Base-by-base conservation (phyloP, 164 flowering plant genomes). In the Akebia trifoliata region DNA sequence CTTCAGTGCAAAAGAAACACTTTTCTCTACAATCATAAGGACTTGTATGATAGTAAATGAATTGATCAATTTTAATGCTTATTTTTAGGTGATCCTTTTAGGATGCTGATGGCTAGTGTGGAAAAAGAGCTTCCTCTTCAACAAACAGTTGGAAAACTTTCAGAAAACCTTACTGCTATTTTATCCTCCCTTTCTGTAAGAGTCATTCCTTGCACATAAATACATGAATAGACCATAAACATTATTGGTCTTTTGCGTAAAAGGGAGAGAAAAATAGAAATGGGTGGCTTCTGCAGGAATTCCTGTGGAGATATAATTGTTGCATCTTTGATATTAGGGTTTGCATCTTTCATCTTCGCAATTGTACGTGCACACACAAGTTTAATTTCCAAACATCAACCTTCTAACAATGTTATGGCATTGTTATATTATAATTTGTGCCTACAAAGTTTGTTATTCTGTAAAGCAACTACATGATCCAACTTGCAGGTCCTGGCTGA, bases 151-250 rank as follows among this genome's bases (percentile, higher is more conserved):
- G 72, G 62, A 61, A 74, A 74, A 42, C 44, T 82, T 58, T 62
- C 78, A 53, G 46, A 67, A 60, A 70, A 66, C 46, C 48, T 74
- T 58, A 43, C 50, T 52, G 56, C 74, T 55, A 17, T 76, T 36
- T 56, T 83, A 43, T 65, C 76, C 45, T 71, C 74, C 57, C 62
- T 76, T 46, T 54, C 80, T 50, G 94, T 87, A 76, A 77, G 90
- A 36, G 48, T 49, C 37, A 47, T 18, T 21, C 44, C 15, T 20
- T 25, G 37, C 8, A 18, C 17, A 35, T 14, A 36, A 29, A 17
- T 18, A 30, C 9, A 10, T 32, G 22, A 28, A 22, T 8, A 29
- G 12, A 0, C 10, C 3, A 36, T 25, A 10, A 29, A 31, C 24
- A 14, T 14, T 28, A 44, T 20, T 1, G 25, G 21, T 21, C 14